Conservation (phyloP, 176 grass and related monocot species). For the Saccharum officinarum region DNA sequence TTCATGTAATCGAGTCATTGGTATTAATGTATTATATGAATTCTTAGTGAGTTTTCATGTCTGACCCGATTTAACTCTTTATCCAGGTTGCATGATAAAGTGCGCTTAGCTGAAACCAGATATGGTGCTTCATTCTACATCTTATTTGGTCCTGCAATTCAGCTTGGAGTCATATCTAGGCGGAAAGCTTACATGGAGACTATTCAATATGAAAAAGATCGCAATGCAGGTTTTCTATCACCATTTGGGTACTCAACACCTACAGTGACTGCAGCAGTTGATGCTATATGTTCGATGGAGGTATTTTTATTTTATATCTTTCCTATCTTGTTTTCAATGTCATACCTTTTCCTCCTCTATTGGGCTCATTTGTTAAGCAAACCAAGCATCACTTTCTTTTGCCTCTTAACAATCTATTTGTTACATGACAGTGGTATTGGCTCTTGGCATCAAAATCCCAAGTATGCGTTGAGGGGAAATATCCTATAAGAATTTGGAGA, state of each 20-base stretch:
- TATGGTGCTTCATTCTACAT: slow-evolving; percentile 76
- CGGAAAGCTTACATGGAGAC: slow-evolving; percentile 85
- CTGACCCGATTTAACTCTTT: slow-evolving; percentile 17
- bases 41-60: background rate
- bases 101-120: slow-evolving; percentile 67
- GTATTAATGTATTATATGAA: slow-evolving; percentile 1
- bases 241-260: slow-evolving; percentile 98
- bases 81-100: slow-evolving; percentile 88
- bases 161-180: slow-evolving; percentile 85
- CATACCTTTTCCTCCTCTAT: background rate
- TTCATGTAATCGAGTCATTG: background rate
- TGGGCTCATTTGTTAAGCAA: background rate
- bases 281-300: slow-evolving; percentile 88
- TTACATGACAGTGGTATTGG: slow-evolving; percentile 82
- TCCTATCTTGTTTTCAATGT: background rate
- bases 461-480: slow-evolving; percentile 52
- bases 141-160: slow-evolving; percentile 70
- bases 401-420: slow-evolving; percentile 44
- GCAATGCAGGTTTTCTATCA: slow-evolving; percentile 97
- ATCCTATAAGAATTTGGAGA: slow-evolving; percentile 75
- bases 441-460: slow-evolving; percentile 77
- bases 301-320: slow-evolving; percentile 44
- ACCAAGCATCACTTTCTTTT: slow-evolving; percentile 18
- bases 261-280: slow-evolving; percentile 70
- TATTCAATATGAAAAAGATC: slow-evolving; percentile 89